Base-by-base conservation (phyloP, 805 yeast genomes). In the Zygoascus biomembranicola region DNA sequence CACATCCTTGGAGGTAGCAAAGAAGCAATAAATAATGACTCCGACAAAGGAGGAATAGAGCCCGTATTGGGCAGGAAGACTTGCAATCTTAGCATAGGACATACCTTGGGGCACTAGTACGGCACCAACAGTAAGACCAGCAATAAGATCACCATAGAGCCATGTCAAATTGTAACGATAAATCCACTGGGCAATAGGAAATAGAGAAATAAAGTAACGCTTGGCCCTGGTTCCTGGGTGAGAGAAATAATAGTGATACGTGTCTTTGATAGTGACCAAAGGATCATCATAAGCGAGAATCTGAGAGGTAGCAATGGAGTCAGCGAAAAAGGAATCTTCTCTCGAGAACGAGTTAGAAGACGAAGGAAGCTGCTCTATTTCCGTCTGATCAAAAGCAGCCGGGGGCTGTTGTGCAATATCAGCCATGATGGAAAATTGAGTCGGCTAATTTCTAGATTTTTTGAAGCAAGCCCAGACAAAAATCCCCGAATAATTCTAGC, bases 1-100 rank as follows among this genome's bases (percentile, higher is more conserved):
- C 41, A 90, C 96, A 75, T 90, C 97, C 69, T 90, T 90, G 23
- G 95, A 86, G 13, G 97, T 90, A 13, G 97, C 97, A 70, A 90
- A 90, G 63, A 90, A 78, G 49, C 95, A 85, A 69, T 90, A 90
- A 51, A 86, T 80, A 64, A 89, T 78, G 11, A 90, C 95, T 65
- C 97, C 97, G 47, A 90, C 84, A 64, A 90, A 90, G 0, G 95
- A 87, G 13, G 97, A 87, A 70, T 90, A 90, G 47, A 90, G 77
- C 49, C 97, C 97, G 62, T 83, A 90, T 67, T 90, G 85, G 5
- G 96, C 81, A 5, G 82, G 75, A 56, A 90, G 76, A 5, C 86
- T 82, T 5, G 97, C 97, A 57, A 90, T 72, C 64, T 79, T 82
- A 8, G 97, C 97, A 66, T 90, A 90, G 0, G 97, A 90, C 97